phyloP scores from a whole-genome alignment of 2,329 filamentous ascomycete genomes.

The Aspergillus pseudoterreus region DNA sequence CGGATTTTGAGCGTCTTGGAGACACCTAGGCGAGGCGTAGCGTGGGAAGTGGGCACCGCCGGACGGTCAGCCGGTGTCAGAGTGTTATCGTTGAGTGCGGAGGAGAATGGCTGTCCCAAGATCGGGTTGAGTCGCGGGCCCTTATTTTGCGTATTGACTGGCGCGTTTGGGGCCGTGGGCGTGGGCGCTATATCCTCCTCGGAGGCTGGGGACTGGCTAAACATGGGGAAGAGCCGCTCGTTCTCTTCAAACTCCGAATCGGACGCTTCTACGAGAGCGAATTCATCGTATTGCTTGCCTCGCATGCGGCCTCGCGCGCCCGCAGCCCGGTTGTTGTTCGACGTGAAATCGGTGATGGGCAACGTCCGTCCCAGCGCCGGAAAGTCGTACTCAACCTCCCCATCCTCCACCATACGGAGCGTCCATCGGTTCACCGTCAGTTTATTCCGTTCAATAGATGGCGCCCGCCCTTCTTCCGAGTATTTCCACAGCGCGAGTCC shows the following conservation, averaged over 20 bases:
- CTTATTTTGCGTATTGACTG: slow-evolving; percentile 21
- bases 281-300: slow-evolving; percentile 65
- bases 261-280: slow-evolving; percentile 60
- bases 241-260: slow-evolving; percentile 55
- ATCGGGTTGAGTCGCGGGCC: slow-evolving; percentile 38
- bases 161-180: slow-evolving; percentile 17
- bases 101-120: slow-evolving; percentile 44
- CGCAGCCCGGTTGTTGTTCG: slow-evolving; percentile 61
- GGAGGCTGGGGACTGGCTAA: slow-evolving; percentile 31
- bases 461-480: slow-evolving; percentile 55
- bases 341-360: slow-evolving; percentile 61
- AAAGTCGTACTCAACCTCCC: slow-evolving; percentile 65
- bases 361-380: slow-evolving; percentile 56
- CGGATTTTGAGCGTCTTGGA: slow-evolving; percentile 58
- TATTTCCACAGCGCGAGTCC: slow-evolving; percentile 62
- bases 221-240: slow-evolving; percentile 54
- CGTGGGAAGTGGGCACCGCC: slow-evolving; percentile 41
- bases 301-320: slow-evolving; percentile 52
- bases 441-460: slow-evolving; percentile 49
- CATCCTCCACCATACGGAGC: slow-evolving; percentile 65
- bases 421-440: slow-evolving; percentile 62
- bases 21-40: slow-evolving; percentile 54
- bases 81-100: slow-evolving; percentile 43
- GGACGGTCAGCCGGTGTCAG: slow-evolving; percentile 46
- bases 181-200: slow-evolving; percentile 26